Evolutionary conservation across 1,284 basidiomycete genomes (phyloP).

Genomic region (Sporisorium scitamineum): DNA sequence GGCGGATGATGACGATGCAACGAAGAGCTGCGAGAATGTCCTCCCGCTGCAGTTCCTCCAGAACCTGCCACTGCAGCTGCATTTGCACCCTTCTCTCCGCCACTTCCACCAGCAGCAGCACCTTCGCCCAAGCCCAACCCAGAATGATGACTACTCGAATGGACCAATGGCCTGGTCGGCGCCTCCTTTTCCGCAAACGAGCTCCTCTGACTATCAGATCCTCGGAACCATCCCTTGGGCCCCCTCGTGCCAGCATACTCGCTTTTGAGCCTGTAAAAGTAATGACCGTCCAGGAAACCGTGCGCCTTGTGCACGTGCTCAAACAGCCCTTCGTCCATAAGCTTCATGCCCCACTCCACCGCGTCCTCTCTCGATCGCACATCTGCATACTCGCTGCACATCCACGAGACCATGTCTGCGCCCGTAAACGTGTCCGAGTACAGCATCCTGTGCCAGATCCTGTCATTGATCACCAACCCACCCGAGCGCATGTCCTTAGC

Average conservation of each 20-base stretch:
- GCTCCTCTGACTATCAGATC: slow-evolving; percentile 35
- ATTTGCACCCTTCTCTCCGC: background rate
- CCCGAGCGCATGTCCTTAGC: slow-evolving; percentile 60
- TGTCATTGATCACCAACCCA: slow-evolving; percentile 64
- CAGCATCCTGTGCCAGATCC: slow-evolving; percentile 65
- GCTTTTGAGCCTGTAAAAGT: slow-evolving; percentile 61
- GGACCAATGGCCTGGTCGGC: slow-evolving; percentile 23
- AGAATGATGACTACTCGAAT: slow-evolving; percentile 17
- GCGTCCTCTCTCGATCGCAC: slow-evolving; percentile 64
- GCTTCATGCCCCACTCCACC: slow-evolving; percentile 53
- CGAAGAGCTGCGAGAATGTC: slow-evolving; percentile 39
- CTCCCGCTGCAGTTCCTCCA: slow-evolving; percentile 11
- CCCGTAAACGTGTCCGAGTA: slow-evolving; percentile 66
- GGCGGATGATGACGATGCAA: slow-evolving; percentile 23
- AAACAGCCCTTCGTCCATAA: slow-evolving; percentile 61
- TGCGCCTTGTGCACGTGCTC: slow-evolving; percentile 63
- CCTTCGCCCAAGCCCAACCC: slow-evolving; percentile 14
- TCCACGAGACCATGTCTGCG: slow-evolving; percentile 66
- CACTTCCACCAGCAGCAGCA: background rate
- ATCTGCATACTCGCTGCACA: slow-evolving; percentile 62
- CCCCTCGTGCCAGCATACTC: slow-evolving; percentile 38
- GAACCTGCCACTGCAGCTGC: slow-evolving; percentile 8
- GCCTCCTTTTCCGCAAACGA: slow-evolving; percentile 38
- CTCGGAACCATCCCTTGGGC: slow-evolving; percentile 44
- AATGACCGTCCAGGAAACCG: slow-evolving; percentile 67